Evolutionary conservation across 2,329 filamentous ascomycete species (phyloP).

Genomic region (Colletotrichum musae): DNA sequence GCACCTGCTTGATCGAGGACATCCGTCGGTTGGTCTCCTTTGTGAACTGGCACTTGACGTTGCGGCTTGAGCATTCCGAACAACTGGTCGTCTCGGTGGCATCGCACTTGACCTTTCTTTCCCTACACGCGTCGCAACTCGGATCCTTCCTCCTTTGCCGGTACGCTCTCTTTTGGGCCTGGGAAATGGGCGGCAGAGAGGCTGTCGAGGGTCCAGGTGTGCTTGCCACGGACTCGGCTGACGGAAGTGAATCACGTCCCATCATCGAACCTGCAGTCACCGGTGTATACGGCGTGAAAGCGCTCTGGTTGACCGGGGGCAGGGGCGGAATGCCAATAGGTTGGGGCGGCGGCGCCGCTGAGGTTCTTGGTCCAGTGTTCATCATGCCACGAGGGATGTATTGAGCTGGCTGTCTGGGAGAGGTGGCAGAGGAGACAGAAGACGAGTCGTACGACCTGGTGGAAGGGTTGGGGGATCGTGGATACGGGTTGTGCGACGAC

Average conservation of each 20-base stretch:
- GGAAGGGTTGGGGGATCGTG: constrained; percentile 74
- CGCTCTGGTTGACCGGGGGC: constrained; percentile 60
- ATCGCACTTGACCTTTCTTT: constrained; percentile 90
- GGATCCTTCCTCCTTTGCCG: constrained; percentile 95
- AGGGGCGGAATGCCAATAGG: constrained; percentile 68
- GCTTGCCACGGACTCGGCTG: constrained; percentile 69
- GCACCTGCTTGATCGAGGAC: constrained; percentile 99
- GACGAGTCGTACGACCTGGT: constrained; percentile 76
- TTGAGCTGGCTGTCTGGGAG: constrained; percentile 68
- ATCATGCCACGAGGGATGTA: constrained; percentile 66
- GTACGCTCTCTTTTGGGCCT: constrained; percentile 92
- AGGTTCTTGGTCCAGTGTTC: constrained; percentile 65
- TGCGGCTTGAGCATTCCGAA: constrained; percentile 96
- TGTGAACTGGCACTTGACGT: constrained; percentile 98
- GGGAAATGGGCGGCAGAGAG: constrained; percentile 55
- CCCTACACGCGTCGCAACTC: constrained; percentile 96
- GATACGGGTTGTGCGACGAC: constrained; percentile 68
- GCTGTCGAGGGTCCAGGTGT: constrained; percentile 64
- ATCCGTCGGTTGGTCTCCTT: constrained; percentile 99
- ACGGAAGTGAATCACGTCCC: constrained; percentile 74
- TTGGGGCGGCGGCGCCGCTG: constrained; percentile 64
- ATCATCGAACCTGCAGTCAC: constrained; percentile 64
- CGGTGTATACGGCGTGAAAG: constrained; percentile 69
- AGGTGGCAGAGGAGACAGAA: constrained; percentile 73
- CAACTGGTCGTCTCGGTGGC: constrained; percentile 97